Percentiles rank a stretch among this genome's conserved stretches.
Conservation (phyloP, 805 yeast species). For the Yarrowia osloensis region DNA sequence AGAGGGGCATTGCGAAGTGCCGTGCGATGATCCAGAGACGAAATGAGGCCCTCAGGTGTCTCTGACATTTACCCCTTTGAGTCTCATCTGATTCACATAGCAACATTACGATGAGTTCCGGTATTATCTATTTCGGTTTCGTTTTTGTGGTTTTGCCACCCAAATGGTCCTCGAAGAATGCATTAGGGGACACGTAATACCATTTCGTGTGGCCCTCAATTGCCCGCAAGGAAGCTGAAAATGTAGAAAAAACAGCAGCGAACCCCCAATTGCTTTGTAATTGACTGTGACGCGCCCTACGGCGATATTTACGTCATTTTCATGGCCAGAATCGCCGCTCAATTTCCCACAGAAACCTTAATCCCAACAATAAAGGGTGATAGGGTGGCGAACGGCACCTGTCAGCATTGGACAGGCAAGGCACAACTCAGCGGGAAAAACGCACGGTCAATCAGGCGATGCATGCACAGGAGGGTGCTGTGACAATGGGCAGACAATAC, state of each 20-base stretch:
- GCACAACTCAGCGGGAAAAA: conserved; percentile 19
- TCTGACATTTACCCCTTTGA: not conserved
- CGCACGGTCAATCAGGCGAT: conserved; percentile 23
- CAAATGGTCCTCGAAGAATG: not conserved
- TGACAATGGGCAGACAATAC: not conserved
- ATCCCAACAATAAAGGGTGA: conserved; percentile 26
- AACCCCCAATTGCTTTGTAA: not conserved
- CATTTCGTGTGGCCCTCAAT: not conserved
- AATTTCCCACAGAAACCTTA: not conserved
- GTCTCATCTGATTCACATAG: not conserved
- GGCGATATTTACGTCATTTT: not conserved
- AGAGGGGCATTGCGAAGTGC: not conserved
- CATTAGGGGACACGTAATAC: not conserved
- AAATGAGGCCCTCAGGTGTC: not conserved
- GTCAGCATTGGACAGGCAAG: conserved; percentile 23
- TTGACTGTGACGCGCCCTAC: not conserved
- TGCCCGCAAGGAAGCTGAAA: not conserved
- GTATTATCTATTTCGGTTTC: not conserved
- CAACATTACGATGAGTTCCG: not conserved
- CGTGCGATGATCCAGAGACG: not conserved
- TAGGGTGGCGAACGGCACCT: conserved; percentile 29
- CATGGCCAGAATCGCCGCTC: not conserved
- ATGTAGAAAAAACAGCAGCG: not conserved
- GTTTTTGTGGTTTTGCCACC: conserved; percentile 6
- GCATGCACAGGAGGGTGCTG: conserved; percentile 7